Conservation (phyloP, 345 rosid genomes). For the Fremontodendron californicum region DNA sequence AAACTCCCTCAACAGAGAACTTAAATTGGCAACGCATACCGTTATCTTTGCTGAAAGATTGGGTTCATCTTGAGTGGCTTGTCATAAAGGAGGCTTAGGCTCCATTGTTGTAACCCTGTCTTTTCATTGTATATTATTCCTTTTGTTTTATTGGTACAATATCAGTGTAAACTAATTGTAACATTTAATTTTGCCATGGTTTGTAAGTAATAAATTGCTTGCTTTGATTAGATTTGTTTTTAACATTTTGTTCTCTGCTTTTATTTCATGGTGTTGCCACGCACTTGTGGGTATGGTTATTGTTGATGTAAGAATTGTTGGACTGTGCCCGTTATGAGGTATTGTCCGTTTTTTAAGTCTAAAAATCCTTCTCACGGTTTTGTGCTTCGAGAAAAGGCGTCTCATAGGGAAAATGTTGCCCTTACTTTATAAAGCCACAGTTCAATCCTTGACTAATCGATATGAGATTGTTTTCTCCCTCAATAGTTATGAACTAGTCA, state of each 20-base stretch:
- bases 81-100: neutral
- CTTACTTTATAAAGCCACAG: too few species aligned
- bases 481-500: neutral
- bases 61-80: neutral
- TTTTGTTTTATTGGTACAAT: neutral
- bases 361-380: too few species aligned
- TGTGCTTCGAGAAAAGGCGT: too few species aligned
- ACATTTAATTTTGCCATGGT: neutral
- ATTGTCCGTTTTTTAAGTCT: too few species aligned
- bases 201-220: constrained; percentile 1
- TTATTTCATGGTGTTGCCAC: neutral
- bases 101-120: neutral
- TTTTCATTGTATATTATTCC: neutral
- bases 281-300: neutral
- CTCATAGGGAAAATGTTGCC: too few species aligned
- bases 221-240: neutral
- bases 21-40: neutral
- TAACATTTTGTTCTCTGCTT: neutral
- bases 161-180: neutral
- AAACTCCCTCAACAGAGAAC: neutral
- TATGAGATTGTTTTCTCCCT: too few species aligned
- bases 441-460: too few species aligned
- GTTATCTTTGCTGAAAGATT: neutral
- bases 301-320: too few species aligned
- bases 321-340: too few species aligned